Evolutionary conservation across 2,329 filamentous ascomycete genomes (phyloP).

Genomic region (Leptographium flavum): DNA sequence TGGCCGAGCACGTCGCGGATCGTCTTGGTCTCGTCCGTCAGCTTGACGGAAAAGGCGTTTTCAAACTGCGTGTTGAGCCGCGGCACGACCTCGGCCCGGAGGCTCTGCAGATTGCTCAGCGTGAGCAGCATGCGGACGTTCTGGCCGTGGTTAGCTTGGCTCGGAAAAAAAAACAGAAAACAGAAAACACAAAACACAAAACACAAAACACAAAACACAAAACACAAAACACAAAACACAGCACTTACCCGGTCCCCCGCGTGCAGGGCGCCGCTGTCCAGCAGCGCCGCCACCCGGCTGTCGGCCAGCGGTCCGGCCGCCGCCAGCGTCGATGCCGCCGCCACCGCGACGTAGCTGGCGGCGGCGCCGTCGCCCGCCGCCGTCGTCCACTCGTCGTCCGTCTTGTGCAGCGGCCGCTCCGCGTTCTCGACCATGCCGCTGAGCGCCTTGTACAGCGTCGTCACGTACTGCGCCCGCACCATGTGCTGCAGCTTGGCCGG

Average conservation of each 20-base stretch:
- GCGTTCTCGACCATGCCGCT: slow-evolving; percentile 97
- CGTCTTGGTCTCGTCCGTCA: slow-evolving; percentile 85
- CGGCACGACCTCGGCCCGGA: slow-evolving; percentile 71
- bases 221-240: neutral
- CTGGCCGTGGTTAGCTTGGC: slow-evolving; percentile 33
- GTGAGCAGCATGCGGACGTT: slow-evolving; percentile 90
- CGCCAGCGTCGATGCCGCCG: slow-evolving; percentile 3
- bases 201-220: neutral
- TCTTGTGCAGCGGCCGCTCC: slow-evolving; percentile 54
- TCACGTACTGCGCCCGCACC: slow-evolving; percentile 84
- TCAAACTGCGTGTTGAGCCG: slow-evolving; percentile 87
- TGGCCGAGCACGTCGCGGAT: slow-evolving; percentile 82
- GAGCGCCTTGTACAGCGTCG: slow-evolving; percentile 82
- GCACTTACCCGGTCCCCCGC: slow-evolving; percentile 39
- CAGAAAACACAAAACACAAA: neutral
- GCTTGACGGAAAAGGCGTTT: slow-evolving; percentile 80
- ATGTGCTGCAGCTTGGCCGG: slow-evolving; percentile 78
- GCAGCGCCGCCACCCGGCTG: slow-evolving; percentile 18
- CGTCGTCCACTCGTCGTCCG: slow-evolving; percentile 47
- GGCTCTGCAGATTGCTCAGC: slow-evolving; percentile 75
- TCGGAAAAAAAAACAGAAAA: neutral
- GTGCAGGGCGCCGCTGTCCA: slow-evolving; percentile 33
- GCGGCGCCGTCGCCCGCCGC: slow-evolving; percentile 16
- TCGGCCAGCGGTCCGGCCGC: slow-evolving; percentile 6
- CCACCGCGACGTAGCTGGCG: slow-evolving; percentile 22